Percentiles rank a stretch among this genome's conserved stretches.
phyloP scores from a whole-genome alignment of 2,329 filamentous ascomycete species.

The Monosporascus sp. region DNA sequence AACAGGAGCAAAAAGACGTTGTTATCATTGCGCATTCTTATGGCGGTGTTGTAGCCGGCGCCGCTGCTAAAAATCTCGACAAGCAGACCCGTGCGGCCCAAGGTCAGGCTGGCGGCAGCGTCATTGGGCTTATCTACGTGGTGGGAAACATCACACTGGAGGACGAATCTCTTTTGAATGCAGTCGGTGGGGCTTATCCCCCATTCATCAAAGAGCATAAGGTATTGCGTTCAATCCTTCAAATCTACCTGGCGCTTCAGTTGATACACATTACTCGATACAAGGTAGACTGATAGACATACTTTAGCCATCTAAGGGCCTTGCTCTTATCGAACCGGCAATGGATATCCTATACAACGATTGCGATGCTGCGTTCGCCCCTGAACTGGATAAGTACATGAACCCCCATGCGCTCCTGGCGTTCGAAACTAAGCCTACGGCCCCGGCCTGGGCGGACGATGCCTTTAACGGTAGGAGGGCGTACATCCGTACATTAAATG shows the following conservation, averaged over 20 bases:
- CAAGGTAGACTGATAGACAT: neutral
- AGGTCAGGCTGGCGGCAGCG: slow-evolving; percentile 2
- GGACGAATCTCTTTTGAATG: slow-evolving; percentile 9
- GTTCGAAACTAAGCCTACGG: slow-evolving; percentile 11
- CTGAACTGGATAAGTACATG: slow-evolving; percentile 7
- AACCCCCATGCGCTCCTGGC: slow-evolving; percentile 12
- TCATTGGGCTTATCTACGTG: slow-evolving; percentile 16
- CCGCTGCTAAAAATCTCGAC: slow-evolving; percentile 19
- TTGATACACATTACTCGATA: no score
- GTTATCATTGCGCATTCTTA: slow-evolving; percentile 22
- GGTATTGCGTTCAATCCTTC: neutral
- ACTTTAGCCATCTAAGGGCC: slow-evolving; percentile 6
- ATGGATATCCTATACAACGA: slow-evolving; percentile 18
- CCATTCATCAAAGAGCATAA: slow-evolving; percentile 16
- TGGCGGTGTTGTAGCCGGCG: slow-evolving; percentile 18
- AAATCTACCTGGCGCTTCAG: neutral
- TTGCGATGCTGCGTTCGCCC: slow-evolving; percentile 8
- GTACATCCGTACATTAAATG: slow-evolving; percentile 15
- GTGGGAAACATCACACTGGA: slow-evolving; percentile 15
- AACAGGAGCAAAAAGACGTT: slow-evolving; percentile 12
- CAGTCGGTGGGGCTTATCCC: slow-evolving; percentile 13
- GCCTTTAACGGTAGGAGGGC: slow-evolving; percentile 12
- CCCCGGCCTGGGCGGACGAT: slow-evolving; percentile 14
- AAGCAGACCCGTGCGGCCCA: slow-evolving; percentile 8
- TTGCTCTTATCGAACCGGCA: slow-evolving; percentile 16